These are phyloP conservation scores for Cytospora piceicola DNA, from an alignment of 2,329 filamentous ascomycete genomes.

Conservation along the genomic window DNA sequence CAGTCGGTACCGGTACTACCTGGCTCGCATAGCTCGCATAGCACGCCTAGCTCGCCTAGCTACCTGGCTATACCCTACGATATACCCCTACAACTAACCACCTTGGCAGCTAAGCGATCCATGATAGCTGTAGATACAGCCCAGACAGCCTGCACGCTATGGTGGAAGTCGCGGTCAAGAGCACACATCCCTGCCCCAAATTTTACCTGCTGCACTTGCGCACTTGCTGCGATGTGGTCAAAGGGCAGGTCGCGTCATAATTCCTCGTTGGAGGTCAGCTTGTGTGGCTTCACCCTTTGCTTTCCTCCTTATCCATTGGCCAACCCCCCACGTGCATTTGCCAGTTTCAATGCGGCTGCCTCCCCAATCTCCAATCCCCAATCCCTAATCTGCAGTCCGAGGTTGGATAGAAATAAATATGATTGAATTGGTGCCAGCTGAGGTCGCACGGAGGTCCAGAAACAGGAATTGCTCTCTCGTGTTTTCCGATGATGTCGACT, in stretches of 20 bases:
- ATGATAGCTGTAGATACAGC: not conserved
- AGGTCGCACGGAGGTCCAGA: slow-evolving; percentile 12
- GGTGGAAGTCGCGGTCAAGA: slow-evolving; percentile 19
- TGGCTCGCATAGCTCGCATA: not conserved
- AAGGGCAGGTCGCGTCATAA: slow-evolving; percentile 17
- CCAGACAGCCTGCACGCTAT: not conserved
- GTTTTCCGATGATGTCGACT: slow-evolving; percentile 9
- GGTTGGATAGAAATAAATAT: not conserved
- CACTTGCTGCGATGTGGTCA: not conserved
- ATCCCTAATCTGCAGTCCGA: slow-evolving; percentile 13
- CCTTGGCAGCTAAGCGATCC: slow-evolving; percentile 2
- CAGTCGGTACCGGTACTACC: not conserved
- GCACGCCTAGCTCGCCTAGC: not conserved
- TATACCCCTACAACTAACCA: slow-evolving; percentile 7
- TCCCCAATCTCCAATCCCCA: slow-evolving; percentile 11
- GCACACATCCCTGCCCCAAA: slow-evolving; percentile 24
- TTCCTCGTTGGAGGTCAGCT: slow-evolving; percentile 6
- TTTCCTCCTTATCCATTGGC: slow-evolving; percentile 6
- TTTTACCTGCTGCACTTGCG: too few species aligned
- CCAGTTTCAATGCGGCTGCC: slow-evolving; percentile 14
- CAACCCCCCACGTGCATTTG: slow-evolving; percentile 14
- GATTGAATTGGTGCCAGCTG: not conserved
- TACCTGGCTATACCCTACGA: not conserved
- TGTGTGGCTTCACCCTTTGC: slow-evolving; percentile 16
- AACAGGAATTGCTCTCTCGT: slow-evolving; percentile 12